Evolutionary conservation across 1,284 basidiomycete species (phyloP).

Genomic region (Heliocybe sulcata): DNA sequence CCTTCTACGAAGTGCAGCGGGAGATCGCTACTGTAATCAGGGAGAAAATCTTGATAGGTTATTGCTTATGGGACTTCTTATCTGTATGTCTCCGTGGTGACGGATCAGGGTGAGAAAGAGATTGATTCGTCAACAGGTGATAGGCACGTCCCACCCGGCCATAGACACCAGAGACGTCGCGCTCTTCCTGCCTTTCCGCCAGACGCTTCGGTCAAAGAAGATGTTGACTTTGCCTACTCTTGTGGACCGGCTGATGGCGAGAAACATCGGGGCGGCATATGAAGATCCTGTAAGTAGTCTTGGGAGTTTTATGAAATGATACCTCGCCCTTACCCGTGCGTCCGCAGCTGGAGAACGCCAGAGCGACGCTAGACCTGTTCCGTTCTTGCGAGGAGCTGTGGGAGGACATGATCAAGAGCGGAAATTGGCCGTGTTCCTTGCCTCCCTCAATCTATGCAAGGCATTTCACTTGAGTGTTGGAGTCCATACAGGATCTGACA

Average conservation of each 20-base stretch:
- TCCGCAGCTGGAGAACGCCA: conserved; percentile 41
- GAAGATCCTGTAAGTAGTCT: conserved; percentile 42
- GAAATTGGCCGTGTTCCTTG: conserved; percentile 48
- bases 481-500: background rate
- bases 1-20: conserved; percentile 39
- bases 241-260: conserved; percentile 42
- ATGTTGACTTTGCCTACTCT: conserved; percentile 37
- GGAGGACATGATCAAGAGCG: conserved; percentile 37
- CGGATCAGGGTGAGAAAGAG: too few species aligned
- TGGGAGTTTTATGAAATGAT: background rate
- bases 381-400: conserved; percentile 43
- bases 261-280: conserved; percentile 36
- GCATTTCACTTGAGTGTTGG: conserved; percentile 19
- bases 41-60: conserved; percentile 47
- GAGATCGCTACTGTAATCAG: conserved; percentile 34
- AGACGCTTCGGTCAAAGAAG: conserved; percentile 31
- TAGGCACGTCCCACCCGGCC: conserved; percentile 45
- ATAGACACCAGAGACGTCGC: conserved; percentile 50
- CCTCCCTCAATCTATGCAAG: conserved; percentile 23
- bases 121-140: conserved; percentile 26
- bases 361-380: conserved; percentile 48
- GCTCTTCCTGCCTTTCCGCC: conserved; percentile 45
- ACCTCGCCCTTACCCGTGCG: background rate
- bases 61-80: conserved; percentile 47
- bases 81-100: conserved; percentile 30